phyloP scores from a whole-genome alignment of 2,329 filamentous ascomycete genomes.

The Fusarium compactum region DNA sequence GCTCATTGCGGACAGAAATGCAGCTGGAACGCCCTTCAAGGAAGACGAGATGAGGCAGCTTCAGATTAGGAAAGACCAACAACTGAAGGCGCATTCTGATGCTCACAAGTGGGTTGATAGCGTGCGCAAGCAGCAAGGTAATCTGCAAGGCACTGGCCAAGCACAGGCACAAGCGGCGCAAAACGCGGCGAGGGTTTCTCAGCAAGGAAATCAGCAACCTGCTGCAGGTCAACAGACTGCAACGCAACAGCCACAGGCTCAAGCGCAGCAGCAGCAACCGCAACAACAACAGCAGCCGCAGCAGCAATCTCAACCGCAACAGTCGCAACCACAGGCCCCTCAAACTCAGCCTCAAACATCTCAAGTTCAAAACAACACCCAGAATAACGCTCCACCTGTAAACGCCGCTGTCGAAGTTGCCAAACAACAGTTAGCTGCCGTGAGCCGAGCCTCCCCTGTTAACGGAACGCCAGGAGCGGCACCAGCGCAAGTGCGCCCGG shows the following conservation, averaged over 20 bases:
- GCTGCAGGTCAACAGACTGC: constrained; percentile 34
- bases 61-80: constrained; percentile 58
- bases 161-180: constrained; percentile 34
- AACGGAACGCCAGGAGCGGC: constrained; percentile 44
- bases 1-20: constrained; percentile 56
- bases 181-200: constrained; percentile 36
- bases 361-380: constrained; percentile 46
- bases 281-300: constrained; percentile 31
- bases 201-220: constrained; percentile 42
- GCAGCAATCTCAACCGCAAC: constrained; percentile 19
- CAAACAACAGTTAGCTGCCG: constrained; percentile 55
- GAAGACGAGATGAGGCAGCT: constrained; percentile 62
- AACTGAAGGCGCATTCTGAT: constrained; percentile 60
- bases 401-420: constrained; percentile 61
- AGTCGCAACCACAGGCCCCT: constrained; percentile 33
- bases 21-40: constrained; percentile 58
- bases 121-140: constrained; percentile 61
- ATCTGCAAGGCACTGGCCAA: constrained; percentile 47
- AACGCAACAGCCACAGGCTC: constrained; percentile 34
- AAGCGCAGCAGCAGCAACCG: constrained; percentile 27
- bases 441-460: constrained; percentile 48
- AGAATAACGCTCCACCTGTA: constrained; percentile 53
- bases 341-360: constrained; percentile 36
- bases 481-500: constrained; percentile 48
- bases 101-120: constrained; percentile 62